Evolutionary conservation across 2,329 filamentous ascomycete species (phyloP).

Genomic region (Paecilomyces formosus): DNA sequence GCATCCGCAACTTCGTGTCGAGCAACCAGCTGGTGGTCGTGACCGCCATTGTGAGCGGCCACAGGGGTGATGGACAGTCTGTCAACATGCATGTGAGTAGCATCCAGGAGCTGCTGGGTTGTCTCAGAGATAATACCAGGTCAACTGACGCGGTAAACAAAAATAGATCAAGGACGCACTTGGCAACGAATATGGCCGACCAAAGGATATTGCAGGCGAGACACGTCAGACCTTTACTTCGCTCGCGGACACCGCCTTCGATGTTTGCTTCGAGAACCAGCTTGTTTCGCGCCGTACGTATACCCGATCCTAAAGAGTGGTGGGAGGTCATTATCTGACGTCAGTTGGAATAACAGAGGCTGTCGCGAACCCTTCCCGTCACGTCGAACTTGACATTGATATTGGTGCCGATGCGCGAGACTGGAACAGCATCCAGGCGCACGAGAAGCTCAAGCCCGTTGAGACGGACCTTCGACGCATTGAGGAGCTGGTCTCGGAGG

Average conservation of each 20-base stretch:
- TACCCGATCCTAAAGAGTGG: not conserved
- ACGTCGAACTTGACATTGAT: constrained; percentile 88
- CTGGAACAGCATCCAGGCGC: constrained; percentile 92
- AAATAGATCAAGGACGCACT: constrained; percentile 83
- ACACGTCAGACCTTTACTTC: constrained; percentile 91
- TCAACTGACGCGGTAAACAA: not conserved
- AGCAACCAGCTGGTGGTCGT: constrained; percentile 93
- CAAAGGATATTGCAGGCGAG: constrained; percentile 87
- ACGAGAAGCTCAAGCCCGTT: constrained; percentile 95
- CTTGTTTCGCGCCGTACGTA: constrained; percentile 59
- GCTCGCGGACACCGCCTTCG: constrained; percentile 83
- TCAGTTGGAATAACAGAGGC: constrained; percentile 18
- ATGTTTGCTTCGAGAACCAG: constrained; percentile 92
- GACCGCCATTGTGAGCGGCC: constrained; percentile 79
- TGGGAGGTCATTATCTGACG: not conserved
- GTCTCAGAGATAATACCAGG: not conserved
- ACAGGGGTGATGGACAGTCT: constrained; percentile 81
- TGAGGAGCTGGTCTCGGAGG: constrained; percentile 81
- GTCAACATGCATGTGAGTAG: constrained; percentile 84
- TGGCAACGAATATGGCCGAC: constrained; percentile 90
- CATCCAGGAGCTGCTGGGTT: not conserved
- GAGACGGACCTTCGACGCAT: constrained; percentile 90
- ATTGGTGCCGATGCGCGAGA: constrained; percentile 96
- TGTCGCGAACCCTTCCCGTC: constrained; percentile 51
- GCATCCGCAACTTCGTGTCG: constrained; percentile 91